Percentiles rank a stretch among this genome's conserved stretches.
These are phyloP conservation scores for Amanita fuliginea DNA, from an alignment of 768 basidiomycete genomes.

Conservation along the genomic window DNA sequence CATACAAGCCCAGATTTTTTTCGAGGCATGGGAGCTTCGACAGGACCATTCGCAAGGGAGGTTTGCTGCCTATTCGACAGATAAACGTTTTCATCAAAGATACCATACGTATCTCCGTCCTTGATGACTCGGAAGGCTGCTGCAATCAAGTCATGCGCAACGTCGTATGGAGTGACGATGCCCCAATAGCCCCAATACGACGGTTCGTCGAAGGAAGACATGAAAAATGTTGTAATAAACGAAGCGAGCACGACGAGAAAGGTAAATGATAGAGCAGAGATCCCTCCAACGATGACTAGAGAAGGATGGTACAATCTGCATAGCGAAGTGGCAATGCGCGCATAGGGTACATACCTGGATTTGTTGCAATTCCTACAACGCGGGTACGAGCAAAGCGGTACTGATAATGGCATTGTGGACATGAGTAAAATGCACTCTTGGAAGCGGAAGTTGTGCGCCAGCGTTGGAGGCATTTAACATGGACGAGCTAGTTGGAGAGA, in stretches of 20 bases:
- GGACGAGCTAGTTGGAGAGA: constrained; percentile 47
- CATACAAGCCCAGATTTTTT: constrained; percentile 35
- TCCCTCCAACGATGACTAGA: constrained; percentile 51
- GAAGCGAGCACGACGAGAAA: constrained; percentile 58
- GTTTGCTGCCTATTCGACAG: constrained; percentile 9
- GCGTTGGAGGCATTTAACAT: constrained; percentile 64
- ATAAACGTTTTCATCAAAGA: constrained; percentile 24
- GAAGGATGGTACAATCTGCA: constrained; percentile 7
- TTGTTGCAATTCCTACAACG: constrained; percentile 65
- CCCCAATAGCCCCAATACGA: constrained; percentile 28
- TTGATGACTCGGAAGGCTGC: constrained; percentile 52
- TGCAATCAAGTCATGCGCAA: constrained; percentile 49
- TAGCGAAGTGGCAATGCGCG: constrained; percentile 4
- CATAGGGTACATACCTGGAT: constrained; percentile 39
- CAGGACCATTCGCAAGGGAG: constrained; percentile 8
- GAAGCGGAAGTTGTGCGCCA: constrained; percentile 61
- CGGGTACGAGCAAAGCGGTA: constrained; percentile 70
- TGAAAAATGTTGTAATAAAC: constrained; percentile 57
- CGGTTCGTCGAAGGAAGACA: constrained; percentile 49
- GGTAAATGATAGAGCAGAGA: constrained; percentile 55
- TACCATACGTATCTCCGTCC: constrained; percentile 37
- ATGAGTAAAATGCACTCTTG: constrained; percentile 64
- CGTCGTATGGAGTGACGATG: constrained; percentile 42
- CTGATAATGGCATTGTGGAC: constrained; percentile 70
- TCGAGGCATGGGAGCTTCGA: constrained; percentile 10